A percentile compares a stretch with the other conserved stretches of the same genome.
Conservation (phyloP, 2,329 filamentous ascomycete species). For the Fusarium succisae region DNA sequence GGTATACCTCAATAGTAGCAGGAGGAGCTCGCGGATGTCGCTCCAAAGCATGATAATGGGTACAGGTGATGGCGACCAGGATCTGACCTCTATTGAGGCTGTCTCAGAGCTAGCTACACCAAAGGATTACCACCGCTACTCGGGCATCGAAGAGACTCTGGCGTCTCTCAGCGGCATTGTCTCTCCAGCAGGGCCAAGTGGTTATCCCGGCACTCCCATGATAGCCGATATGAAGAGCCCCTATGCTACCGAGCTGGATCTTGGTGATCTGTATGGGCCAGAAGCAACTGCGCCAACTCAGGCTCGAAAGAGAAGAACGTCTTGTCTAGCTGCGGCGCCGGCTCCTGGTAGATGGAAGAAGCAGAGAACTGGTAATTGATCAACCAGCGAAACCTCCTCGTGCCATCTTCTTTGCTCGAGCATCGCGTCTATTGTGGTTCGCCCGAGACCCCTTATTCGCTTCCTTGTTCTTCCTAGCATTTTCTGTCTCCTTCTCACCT, state of each 20-base stretch:
- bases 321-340: background rate
- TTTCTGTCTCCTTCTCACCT: constrained; percentile 76
- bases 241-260: constrained; percentile 49
- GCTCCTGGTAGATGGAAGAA: constrained; percentile 29
- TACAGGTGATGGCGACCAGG: constrained; percentile 49
- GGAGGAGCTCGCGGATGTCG: constrained; percentile 54
- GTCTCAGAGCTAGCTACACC: constrained; percentile 56
- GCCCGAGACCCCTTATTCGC: constrained; percentile 82
- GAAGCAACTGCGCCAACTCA: constrained; percentile 18
- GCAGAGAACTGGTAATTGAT: constrained; percentile 30
- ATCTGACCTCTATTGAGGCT: constrained; percentile 50
- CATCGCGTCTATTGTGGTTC: constrained; percentile 86
- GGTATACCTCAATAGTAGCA: constrained; percentile 53
- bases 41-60: constrained; percentile 55
- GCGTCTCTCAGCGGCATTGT: constrained; percentile 47
- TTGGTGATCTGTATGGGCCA: constrained; percentile 46
- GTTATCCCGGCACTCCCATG: constrained; percentile 43
- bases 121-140: constrained; percentile 47
- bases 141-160: constrained; percentile 48
- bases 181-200: constrained; percentile 23
- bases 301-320: constrained; percentile 23
- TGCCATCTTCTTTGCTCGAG: constrained; percentile 72
- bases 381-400: constrained; percentile 55
- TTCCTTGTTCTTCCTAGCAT: constrained; percentile 79
- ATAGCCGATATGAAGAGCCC: constrained; percentile 50